Conservation (phyloP, 306 rosid species). For the Fagus crenata region DNA sequence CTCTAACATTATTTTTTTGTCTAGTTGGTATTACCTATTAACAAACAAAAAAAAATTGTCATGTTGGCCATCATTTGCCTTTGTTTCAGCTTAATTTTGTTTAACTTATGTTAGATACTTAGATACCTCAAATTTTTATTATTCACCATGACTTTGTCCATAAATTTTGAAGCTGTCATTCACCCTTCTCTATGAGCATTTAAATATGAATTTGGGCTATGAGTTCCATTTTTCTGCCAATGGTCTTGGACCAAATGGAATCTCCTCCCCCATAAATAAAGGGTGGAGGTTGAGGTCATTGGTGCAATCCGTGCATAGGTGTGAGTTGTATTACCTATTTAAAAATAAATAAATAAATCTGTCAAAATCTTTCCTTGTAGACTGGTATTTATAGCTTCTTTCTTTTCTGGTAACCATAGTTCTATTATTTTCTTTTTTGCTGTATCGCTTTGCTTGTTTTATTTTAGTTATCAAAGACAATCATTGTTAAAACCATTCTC, state of each 20-base stretch:
- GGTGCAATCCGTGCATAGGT: background rate
- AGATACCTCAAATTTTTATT: background rate
- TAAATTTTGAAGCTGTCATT: background rate
- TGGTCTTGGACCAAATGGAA: background rate
- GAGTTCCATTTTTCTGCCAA: background rate
- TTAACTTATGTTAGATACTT: background rate
- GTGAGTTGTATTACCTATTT: background rate
- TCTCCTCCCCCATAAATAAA: background rate
- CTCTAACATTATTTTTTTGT: background rate
- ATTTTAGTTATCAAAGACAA: background rate
- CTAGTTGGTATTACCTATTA: no score
- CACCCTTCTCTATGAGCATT: background rate
- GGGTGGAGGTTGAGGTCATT: background rate
- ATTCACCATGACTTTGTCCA: background rate
- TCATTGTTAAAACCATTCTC: constrained; percentile 4
- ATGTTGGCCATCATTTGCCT: background rate
- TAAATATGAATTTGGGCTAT: background rate
- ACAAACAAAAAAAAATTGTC: no score
- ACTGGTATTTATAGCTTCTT: background rate
- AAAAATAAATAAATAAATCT: background rate
- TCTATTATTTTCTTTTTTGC: background rate
- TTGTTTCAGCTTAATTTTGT: background rate
- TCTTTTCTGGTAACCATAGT: constrained; percentile 5
- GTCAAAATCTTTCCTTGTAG: background rate
- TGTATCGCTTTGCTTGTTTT: constrained; percentile 12